Evolutionary conservation across 228 moss, liverwort and hornwort species (phyloP), one percentile per base, ranked within the genome.

Genomic region (Sphagnum magellanicum): DNA sequence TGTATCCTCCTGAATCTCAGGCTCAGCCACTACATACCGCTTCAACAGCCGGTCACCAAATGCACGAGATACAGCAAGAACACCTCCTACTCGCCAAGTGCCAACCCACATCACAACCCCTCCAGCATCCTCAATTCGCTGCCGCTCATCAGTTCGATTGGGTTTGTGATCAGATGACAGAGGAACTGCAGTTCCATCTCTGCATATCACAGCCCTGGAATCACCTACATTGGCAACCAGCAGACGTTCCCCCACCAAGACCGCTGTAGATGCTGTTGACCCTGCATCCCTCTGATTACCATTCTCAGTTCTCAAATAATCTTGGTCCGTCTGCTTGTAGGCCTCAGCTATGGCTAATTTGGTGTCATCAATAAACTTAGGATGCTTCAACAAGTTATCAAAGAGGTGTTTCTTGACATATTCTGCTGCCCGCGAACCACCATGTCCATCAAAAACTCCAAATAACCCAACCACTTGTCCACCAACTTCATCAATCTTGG

Each of bases 161-260:
- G 95, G 87, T 69, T 91, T 85, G 78, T 96, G 95, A 53, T 96
- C 95, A 14, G 62, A 60, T 46, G 95, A 92, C 46, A 96, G 83
- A 14, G 92, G 75, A 63, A 72, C 65, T 48, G 95, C 95, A 32
- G 48, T 16, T 63, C 85, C 85, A 16, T 67, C 78, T 76, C 85
- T 78, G 67, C 85, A 81, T 53, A 85, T 81, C 47, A 85, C 85
- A 10, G 85, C 85, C 53, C 85, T 79, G 47, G 85, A 85, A 65
- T 85, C 85, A 1, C 85, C 85, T 11, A 85, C 85, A 68, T 85
- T 85, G 9, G 85, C 85, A 12, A 55, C 55, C 8, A 55, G 55
- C 12, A 55, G 12, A 12, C 55, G 55, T 55, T 55, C 55, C 4
- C 55, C 55, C 8, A 55, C 55, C 55, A 55, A 55, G 55, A 55